These are phyloP conservation scores for Ligustrum vulgare DNA, from an alignment of 257 asterid genomes.

Conservation along the genomic window DNA sequence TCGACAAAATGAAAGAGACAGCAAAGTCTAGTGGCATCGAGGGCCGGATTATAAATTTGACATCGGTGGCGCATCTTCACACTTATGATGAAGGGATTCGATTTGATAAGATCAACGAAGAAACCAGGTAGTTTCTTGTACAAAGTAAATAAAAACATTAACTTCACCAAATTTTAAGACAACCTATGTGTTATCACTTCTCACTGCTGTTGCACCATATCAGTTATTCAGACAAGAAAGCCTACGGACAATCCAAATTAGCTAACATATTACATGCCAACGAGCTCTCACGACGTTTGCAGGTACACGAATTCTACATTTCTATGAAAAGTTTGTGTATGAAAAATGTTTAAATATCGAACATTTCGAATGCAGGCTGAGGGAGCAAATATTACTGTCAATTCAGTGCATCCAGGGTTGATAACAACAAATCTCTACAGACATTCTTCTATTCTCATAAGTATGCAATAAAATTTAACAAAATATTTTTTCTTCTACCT, in stretches of 20 bases:
- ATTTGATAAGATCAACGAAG: conserved; percentile 57
- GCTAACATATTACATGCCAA: conserved; percentile 72
- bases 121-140: conserved; percentile 38
- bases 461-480: conserved; percentile 34
- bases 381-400: conserved; percentile 77
- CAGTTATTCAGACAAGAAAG: conserved; percentile 60
- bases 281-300: conserved; percentile 51
- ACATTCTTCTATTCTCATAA: conserved; percentile 45
- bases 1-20: conserved; percentile 81
- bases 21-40: conserved; percentile 59
- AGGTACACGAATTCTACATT: conserved; percentile 32
- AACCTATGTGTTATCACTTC: background rate
- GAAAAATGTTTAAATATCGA: too few species aligned
- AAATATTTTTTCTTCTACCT: background rate
- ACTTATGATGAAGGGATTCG: conserved; percentile 60
- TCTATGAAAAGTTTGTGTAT: background rate
- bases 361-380: conserved; percentile 51
- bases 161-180: background rate
- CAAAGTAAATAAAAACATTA: background rate
- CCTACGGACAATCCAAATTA: conserved; percentile 73
- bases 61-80: conserved; percentile 75
- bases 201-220: background rate
- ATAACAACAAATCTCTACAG: conserved; percentile 77
- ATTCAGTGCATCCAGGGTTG: conserved; percentile 90
- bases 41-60: conserved; percentile 79